Percentiles rank a stretch among this genome's conserved stretches.
Conservation (phyloP, 2,329 filamentous ascomycete genomes). For the Xylaria sp. region DNA sequence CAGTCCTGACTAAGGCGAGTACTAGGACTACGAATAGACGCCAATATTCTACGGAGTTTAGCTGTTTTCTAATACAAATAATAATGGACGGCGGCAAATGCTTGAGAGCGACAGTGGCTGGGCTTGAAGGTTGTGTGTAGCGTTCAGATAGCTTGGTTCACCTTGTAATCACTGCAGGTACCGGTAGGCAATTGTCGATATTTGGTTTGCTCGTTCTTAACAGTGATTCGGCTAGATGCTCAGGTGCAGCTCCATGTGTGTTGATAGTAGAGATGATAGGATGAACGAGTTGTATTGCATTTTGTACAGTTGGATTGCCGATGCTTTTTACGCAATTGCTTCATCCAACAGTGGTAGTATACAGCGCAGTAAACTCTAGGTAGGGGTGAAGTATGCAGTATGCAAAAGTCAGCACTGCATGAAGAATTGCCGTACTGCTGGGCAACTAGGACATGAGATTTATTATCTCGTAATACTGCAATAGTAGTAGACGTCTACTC, state of each 20-base stretch:
- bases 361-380: background rate
- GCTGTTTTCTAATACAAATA: background rate
- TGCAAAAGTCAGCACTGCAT: background rate
- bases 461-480: conserved; percentile 1
- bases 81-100: too few relatives aligned
- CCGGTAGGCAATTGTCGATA: too few relatives aligned
- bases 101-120: background rate
- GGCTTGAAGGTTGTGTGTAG: background rate
- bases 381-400: background rate
- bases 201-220: background rate
- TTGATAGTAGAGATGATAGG: background rate
- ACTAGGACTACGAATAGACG: background rate
- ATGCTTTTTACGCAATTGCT: background rate
- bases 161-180: background rate
- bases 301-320: background rate
- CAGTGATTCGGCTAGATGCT: background rate
- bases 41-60: background rate
- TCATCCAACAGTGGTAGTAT: background rate
- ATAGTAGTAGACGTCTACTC: background rate
- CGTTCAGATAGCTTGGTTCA: background rate
- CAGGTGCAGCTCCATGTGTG: background rate
- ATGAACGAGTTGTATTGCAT: background rate
- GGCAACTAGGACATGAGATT: background rate
- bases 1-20: background rate
- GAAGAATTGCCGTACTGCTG: background rate